Evolutionary conservation across 176 grass and related monocot species (phyloP).

Genomic region (Ensete glaucum): DNA sequence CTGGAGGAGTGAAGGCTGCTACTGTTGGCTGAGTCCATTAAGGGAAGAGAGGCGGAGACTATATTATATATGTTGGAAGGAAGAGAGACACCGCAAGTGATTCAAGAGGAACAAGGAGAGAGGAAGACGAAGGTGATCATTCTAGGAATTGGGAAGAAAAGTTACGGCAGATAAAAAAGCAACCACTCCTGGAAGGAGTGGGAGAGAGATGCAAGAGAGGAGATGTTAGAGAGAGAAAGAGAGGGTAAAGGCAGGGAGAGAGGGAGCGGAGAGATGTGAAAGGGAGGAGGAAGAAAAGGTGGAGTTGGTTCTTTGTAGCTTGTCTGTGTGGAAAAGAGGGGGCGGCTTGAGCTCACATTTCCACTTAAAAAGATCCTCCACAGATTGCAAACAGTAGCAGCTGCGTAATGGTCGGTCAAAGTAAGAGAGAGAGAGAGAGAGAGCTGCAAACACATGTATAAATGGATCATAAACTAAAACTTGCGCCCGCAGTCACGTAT

Average conservation of each 20-base stretch:
- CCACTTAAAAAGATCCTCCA: conserved; percentile 1
- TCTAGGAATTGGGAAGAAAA: neutral
- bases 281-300: neutral
- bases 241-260: neutral
- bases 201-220: neutral
- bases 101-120: too few species aligned
- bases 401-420: too few species aligned
- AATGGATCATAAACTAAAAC: too few species aligned
- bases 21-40: conserved; percentile 3
- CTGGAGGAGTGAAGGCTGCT: neutral
- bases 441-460: too few species aligned
- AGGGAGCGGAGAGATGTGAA: neutral
- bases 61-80: too few species aligned
- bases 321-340: neutral
- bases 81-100: neutral
- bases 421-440: too few species aligned
- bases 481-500: too few species aligned
- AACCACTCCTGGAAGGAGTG: neutral
- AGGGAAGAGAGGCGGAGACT: too few species aligned
- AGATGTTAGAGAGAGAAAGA: neutral
- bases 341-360: neutral
- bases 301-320: too few species aligned
- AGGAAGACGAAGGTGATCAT: neutral
- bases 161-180: neutral
- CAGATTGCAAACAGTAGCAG: neutral